phyloP scores from a whole-genome alignment of 768 basidiomycete species.

The Agrocybe pediades region DNA sequence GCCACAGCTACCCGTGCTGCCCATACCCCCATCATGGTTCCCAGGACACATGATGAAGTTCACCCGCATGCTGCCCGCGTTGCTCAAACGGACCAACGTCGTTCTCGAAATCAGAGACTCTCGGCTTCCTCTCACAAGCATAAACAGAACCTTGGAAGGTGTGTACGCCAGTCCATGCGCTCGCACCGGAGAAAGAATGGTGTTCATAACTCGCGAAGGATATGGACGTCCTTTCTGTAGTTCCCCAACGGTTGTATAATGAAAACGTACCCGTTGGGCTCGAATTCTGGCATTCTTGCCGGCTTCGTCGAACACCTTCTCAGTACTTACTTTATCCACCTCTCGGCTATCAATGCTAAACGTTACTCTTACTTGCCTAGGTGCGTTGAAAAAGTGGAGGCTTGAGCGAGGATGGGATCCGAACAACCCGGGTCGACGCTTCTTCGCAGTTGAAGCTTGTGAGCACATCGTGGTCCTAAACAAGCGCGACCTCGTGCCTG shows the following conservation, averaged over 20 bases:
- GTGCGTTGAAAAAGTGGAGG: slow-evolving; percentile 68
- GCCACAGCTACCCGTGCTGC: slow-evolving; percentile 47
- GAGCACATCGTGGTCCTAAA: slow-evolving; percentile 91
- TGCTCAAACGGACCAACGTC: slow-evolving; percentile 83
- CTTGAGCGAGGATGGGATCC: slow-evolving; percentile 63
- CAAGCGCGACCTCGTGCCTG: slow-evolving; percentile 89
- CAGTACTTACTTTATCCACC: slow-evolving; percentile 15
- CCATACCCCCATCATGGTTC: slow-evolving; percentile 88
- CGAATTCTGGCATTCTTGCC: slow-evolving; percentile 12
- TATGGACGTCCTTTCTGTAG: not conserved
- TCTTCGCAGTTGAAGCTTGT: slow-evolving; percentile 50
- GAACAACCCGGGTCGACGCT: slow-evolving; percentile 38
- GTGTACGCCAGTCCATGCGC: slow-evolving; percentile 34
- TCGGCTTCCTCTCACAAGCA: slow-evolving; percentile 89
- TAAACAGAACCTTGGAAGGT: slow-evolving; percentile 90
- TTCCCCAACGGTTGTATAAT: slow-evolving; percentile 7
- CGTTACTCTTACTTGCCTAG: slow-evolving; percentile 34
- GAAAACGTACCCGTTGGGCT: not conserved
- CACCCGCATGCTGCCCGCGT: slow-evolving; percentile 68
- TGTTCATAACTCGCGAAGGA: slow-evolving; percentile 1
- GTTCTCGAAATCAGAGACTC: slow-evolving; percentile 95
- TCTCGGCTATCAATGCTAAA: slow-evolving; percentile 26
- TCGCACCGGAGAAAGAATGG: slow-evolving; percentile 19
- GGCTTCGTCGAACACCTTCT: slow-evolving; percentile 8
- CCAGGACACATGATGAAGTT: slow-evolving; percentile 96